Evolutionary conservation across 129 eudicot species (phyloP).

Genomic region (Chrysanthemum seticuspe): DNA sequence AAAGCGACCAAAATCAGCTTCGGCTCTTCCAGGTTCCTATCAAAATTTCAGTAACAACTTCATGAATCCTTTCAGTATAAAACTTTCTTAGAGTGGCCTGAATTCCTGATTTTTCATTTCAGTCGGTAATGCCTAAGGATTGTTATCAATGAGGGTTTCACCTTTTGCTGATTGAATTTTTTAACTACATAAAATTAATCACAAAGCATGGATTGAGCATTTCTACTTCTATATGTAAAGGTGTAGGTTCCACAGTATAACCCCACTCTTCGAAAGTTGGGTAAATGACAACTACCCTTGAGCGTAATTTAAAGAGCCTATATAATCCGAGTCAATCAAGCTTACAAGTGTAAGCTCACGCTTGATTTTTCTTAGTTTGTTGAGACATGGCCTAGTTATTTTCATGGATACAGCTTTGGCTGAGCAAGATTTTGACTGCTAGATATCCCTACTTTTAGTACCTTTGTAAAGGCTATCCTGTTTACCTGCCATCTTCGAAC

Average conservation of each 20-base stretch:
- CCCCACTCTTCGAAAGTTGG: not conserved
- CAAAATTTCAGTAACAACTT: not conserved
- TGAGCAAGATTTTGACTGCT: no score
- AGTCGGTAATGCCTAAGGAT: not conserved
- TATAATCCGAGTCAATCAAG: no score
- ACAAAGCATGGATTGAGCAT: not conserved
- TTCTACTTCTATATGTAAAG: not conserved
- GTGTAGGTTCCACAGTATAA: not conserved
- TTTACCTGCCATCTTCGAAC: slow-evolving; percentile 18
- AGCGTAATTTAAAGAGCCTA: not conserved
- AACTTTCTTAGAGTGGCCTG: not conserved
- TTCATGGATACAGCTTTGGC: no score
- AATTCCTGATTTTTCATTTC: not conserved
- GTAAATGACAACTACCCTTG: not conserved
- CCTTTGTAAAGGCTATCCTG: not conserved
- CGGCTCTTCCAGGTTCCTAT: slow-evolving; percentile 26
- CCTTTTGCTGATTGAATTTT: not conserved
- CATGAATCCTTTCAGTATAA: not conserved
- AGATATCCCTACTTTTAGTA: not conserved
- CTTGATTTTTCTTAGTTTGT: no score
- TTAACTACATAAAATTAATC: no score
- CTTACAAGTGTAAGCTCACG: no score
- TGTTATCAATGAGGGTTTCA: not conserved
- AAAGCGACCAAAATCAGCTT: slow-evolving; percentile 27
- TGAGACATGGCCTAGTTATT: no score